Evolutionary conservation across 495 filamentous ascomycete genomes (phyloP).

Genomic region (Peziza echinospora): DNA sequence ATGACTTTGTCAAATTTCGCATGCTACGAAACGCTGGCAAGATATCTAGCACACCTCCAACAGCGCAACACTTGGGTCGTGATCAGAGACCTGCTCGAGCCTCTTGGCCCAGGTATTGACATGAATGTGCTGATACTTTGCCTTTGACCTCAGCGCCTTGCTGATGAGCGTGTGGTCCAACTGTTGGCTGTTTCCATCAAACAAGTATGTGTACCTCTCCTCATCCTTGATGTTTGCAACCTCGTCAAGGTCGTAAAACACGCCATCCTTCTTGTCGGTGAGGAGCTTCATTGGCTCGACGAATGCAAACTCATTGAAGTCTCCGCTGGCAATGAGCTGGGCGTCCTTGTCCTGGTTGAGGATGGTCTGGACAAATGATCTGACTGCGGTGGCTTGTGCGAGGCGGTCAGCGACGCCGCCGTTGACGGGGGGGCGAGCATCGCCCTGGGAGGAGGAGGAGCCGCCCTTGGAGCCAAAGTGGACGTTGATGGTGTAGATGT

Average conservation of each 20-base stretch:
- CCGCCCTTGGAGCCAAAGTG: constrained; percentile 37
- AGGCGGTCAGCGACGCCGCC: constrained; percentile 28
- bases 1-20: too few relatives aligned
- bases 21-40: too few relatives aligned
- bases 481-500: constrained; percentile 40
- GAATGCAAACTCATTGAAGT: constrained; percentile 44
- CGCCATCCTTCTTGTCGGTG: not conserved
- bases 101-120: constrained; percentile 35
- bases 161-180: constrained; percentile 42
- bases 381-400: constrained; percentile 29
- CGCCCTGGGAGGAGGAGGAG: constrained; percentile 32
- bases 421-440: constrained; percentile 38
- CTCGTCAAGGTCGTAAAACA: constrained; percentile 33
- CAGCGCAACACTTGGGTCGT: constrained; percentile 37
- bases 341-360: constrained; percentile 25
- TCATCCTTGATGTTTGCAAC: constrained; percentile 22
- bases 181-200: constrained; percentile 32
- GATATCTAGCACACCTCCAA: constrained; percentile 38
- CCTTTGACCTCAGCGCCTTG: constrained; percentile 16
- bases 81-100: constrained; percentile 30
- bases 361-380: constrained; percentile 23
- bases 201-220: constrained; percentile 41
- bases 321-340: constrained; percentile 29
- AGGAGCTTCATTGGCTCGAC: constrained; percentile 30
- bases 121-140: constrained; percentile 37